These are phyloP conservation scores for Linnemannia elongata DNA, from an alignment of 192 early-diverging fungal species.

Conservation along the genomic window DNA sequence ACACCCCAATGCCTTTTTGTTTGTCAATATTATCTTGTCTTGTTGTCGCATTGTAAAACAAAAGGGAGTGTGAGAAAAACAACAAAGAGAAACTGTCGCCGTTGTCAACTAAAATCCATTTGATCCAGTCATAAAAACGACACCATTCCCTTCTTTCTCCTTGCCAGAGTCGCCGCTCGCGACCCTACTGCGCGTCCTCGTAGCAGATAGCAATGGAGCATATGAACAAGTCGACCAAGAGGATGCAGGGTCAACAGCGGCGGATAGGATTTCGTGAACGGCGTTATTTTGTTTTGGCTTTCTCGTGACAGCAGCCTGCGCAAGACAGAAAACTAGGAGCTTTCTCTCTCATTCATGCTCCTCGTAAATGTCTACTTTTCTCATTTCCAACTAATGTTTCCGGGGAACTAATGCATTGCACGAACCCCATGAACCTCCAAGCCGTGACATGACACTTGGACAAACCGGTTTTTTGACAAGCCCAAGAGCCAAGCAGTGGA, in stretches of 20 bases:
- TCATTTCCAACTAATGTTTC: neutral
- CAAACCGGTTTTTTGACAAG: constrained; percentile 1
- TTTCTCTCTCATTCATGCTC: neutral
- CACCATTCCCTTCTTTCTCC: no score
- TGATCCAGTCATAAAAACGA: no score
- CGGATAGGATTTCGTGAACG: neutral
- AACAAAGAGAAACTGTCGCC: neutral
- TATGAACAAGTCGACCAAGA: no score
- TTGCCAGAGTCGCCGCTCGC: no score
- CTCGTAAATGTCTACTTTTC: neutral
- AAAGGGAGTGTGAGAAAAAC: neutral
- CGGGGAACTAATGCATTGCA: neutral
- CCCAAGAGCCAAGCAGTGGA: neutral
- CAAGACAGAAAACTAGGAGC: neutral
- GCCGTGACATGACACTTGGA: neutral
- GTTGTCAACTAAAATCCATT: neutral
- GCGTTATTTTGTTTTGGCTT: neutral
- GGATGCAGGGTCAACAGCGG: neutral
- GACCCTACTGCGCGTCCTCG: no score
- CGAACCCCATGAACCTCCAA: neutral
- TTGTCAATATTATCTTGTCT: neutral
- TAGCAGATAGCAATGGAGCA: no score
- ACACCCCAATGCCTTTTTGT: neutral
- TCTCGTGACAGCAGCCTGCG: neutral
- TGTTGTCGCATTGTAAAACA: neutral